Conservation (phyloP, 2,329 filamentous ascomycete genomes). For the Ophiosphaerella korrae region DNA sequence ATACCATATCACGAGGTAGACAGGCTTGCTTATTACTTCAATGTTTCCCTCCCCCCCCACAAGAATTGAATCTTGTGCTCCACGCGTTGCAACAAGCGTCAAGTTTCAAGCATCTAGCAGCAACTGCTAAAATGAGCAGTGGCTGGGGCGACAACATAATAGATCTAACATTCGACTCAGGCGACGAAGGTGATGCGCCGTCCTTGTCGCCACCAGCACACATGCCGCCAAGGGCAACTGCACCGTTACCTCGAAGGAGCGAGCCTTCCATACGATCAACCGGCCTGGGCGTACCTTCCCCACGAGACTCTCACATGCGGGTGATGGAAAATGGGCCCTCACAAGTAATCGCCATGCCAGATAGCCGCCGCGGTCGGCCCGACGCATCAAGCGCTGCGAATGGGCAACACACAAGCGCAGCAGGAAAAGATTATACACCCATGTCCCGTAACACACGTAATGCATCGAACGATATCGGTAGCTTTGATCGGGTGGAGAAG, state of each 20-base stretch:
- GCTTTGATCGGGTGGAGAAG: slow-evolving; percentile 19
- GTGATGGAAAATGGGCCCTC: too few relatives aligned
- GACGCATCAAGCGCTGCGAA: background rate
- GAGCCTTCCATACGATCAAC: background rate
- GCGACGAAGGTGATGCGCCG: slow-evolving; percentile 12
- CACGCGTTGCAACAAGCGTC: background rate
- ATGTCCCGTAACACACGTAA: background rate
- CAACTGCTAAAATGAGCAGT: slow-evolving; percentile 24
- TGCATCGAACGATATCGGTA: background rate
- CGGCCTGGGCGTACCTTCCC: too few relatives aligned
- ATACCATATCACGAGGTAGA: too few relatives aligned
- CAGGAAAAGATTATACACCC: slow-evolving; percentile 1
- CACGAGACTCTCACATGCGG: too few relatives aligned
- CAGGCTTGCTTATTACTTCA: too few relatives aligned
- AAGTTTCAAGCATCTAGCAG: background rate
- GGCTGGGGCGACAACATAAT: slow-evolving; percentile 18
- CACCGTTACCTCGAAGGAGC: slow-evolving; percentile 5
- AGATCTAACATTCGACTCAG: slow-evolving; percentile 30
- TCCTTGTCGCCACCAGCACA: background rate
- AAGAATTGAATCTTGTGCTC: too few relatives aligned
- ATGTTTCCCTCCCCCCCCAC: too few relatives aligned
- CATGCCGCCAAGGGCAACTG: background rate
- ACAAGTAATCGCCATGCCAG: background rate
- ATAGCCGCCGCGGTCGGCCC: background rate
- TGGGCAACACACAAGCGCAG: background rate